Evolutionary conservation across 1,139 yeast genomes (phyloP).

Genomic region (Casaregolazyma lundiana): DNA sequence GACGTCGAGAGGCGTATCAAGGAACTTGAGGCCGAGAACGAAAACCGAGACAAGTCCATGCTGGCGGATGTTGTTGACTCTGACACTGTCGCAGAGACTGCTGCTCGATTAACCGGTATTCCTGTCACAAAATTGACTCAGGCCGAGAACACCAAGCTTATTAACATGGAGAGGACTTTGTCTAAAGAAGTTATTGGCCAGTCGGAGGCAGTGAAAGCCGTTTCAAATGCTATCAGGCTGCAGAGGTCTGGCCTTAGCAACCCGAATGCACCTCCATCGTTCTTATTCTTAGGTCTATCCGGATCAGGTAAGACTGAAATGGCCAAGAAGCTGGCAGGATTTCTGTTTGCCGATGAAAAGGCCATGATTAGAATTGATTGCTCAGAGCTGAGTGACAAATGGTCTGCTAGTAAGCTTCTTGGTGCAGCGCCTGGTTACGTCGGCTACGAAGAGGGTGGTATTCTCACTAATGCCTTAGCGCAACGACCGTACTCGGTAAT

Average conservation of each 20-base stretch:
- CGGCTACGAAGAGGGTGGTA: conserved; percentile 97
- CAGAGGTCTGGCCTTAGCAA: conserved; percentile 94
- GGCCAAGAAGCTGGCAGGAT: conserved; percentile 94
- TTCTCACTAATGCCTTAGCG: conserved; percentile 83
- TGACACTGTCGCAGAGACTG: conserved; percentile 94
- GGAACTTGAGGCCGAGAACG: conserved; percentile 72
- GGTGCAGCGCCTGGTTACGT: conserved; percentile 99
- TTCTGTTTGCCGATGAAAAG: conserved; percentile 89
- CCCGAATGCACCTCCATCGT: conserved; percentile 95
- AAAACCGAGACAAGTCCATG: conserved; percentile 60
- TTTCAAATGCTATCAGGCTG: conserved; percentile 87
- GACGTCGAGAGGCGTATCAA: conserved; percentile 75
- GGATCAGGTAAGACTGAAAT: conserved; percentile 99
- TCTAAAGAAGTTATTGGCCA: conserved; percentile 90
- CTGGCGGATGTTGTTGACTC: conserved; percentile 86
- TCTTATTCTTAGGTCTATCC: conserved; percentile 88
- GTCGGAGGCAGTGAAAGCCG: conserved; percentile 92
- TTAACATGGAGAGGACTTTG: conserved; percentile 87
- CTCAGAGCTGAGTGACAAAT: conserved; percentile 91
- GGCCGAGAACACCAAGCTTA: conserved; percentile 89
- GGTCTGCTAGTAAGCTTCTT: conserved; percentile 87
- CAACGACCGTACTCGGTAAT: conserved; percentile 94
- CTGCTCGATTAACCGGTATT: conserved; percentile 94
- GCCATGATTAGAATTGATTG: conserved; percentile 98
- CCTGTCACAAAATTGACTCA: conserved; percentile 97